A percentile compares a stretch with the other conserved stretches of the same genome.
Conservation (phyloP, 1,284 basidiomycete species). For the Ustilago vetiveriae region DNA sequence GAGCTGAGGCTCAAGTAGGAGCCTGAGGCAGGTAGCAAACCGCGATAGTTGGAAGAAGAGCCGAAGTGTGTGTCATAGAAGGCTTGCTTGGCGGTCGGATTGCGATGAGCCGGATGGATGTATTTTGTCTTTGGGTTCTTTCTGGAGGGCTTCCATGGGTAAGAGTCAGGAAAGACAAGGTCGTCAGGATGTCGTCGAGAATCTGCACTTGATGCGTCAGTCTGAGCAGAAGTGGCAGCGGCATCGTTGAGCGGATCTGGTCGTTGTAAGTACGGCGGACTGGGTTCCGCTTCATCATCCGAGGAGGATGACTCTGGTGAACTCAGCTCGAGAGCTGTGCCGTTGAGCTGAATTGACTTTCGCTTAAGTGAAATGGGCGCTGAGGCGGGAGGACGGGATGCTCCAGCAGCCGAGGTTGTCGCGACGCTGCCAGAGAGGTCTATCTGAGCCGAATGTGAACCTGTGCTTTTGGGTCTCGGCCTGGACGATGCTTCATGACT, state of each 20-base stretch:
- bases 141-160: conserved; percentile 34
- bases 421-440: not conserved
- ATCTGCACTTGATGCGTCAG: not conserved
- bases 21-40: conserved; percentile 23
- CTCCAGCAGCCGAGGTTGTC: not conserved
- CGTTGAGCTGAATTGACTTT: not conserved
- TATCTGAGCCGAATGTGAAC: not conserved
- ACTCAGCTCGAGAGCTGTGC: not conserved
- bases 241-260: not conserved
- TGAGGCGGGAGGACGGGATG: not conserved
- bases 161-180: conserved; percentile 28
- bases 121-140: conserved; percentile 19
- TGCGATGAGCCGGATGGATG: conserved; percentile 49
- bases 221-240: not conserved
- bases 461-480: not conserved
- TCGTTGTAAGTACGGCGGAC: not conserved
- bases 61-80: conserved; percentile 59
- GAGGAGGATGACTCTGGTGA: conserved; percentile 24
- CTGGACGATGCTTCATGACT: not conserved
- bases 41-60: conserved; percentile 41
- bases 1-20: conserved; percentile 5
- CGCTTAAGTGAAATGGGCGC: conserved; percentile 14
- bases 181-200: conserved; percentile 27
- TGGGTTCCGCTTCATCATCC: conserved; percentile 9
- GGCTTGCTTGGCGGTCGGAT: conserved; percentile 55